Evolutionary conservation across 805 yeast species (phyloP).

Genomic region (Kluyveromyces dobzhanskii): DNA sequence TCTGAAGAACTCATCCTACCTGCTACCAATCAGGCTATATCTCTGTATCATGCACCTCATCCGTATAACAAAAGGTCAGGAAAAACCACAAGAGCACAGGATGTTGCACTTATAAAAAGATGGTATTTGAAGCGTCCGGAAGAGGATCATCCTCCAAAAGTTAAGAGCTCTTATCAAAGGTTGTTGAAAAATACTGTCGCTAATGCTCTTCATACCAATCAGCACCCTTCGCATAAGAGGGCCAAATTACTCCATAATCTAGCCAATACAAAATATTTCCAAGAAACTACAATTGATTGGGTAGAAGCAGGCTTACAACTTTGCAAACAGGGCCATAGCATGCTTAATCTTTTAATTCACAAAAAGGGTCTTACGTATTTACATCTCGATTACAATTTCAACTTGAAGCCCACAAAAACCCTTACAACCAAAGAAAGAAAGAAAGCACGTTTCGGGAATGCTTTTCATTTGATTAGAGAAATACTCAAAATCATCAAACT

Average conservation of each 20-base stretch:
- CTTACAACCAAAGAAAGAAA: constrained; percentile 94
- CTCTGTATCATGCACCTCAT: constrained; percentile 70
- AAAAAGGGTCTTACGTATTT: constrained; percentile 84
- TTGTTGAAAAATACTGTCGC: constrained; percentile 68
- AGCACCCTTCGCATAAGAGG: constrained; percentile 39
- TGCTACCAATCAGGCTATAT: constrained; percentile 48
- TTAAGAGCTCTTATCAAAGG: constrained; percentile 81
- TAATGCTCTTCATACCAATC: constrained; percentile 53
- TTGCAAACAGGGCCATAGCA: constrained; percentile 87
- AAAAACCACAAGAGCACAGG: constrained; percentile 71
- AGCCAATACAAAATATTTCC: constrained; percentile 78
- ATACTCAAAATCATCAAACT: constrained; percentile 75
- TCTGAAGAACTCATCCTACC: constrained; percentile 39
- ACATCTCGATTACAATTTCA: constrained; percentile 92
- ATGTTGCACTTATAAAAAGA: constrained; percentile 71
- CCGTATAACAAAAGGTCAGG: constrained; percentile 81
- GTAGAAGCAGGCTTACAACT: constrained; percentile 96
- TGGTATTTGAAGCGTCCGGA: constrained; percentile 75
- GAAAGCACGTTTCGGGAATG: constrained; percentile 91
- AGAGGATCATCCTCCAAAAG: constrained; percentile 59
- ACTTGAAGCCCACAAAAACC: constrained; percentile 92
- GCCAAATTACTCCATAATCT: constrained; percentile 55
- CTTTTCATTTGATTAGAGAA: constrained; percentile 90
- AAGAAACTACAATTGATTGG: constrained; percentile 92
- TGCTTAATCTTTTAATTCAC: constrained; percentile 84